Evolutionary conservation across 2,329 filamentous ascomycete species (phyloP), one percentile per base, ranked within the genome.

Genomic region (Lecanosticta acicola): DNA sequence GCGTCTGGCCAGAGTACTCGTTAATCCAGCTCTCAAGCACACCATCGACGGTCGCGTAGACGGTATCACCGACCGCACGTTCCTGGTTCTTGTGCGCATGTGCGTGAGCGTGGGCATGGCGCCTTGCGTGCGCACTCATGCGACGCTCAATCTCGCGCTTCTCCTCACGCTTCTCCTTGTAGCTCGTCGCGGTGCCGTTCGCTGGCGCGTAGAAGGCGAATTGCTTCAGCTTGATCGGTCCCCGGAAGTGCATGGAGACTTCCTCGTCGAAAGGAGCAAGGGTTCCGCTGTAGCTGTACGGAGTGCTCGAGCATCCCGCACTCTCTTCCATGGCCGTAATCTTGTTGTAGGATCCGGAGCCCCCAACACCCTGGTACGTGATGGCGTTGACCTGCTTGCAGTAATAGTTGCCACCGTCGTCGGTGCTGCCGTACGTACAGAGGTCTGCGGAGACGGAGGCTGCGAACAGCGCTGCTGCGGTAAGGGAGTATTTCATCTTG

Each of bases 231-330:
- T 76, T 68, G 56, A 86, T 64, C 1, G 85, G 85, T 2, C 85
- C 86, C 55, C 85, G 81, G 60, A 89, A 74, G 63, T 87, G 82
- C 51, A 87, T 66, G 1, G 84, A 86, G 21, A 89, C 71, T 69
- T 84, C 84, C 62, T 85, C 80, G 50, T 85, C 75, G 26, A 87
- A 72, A 4, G 85, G 85, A 20, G 82, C 77, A 41, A 87, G 68
- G 33, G 76, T 70, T 11, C 84, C 84, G 9, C 67, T 71, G 59
- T 81, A 88, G 1, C 64, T 46, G 49, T 75, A 68, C 13, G 73
- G 67, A 32, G 71, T 63, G 51, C 72, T 78, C 4, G 67, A 57
- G 65, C 85, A 89, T 16, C 69, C 59, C 5, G 74, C 75, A 13
- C 70, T 57, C 49, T 77, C 71, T n/a, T n/a, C 11, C 78, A 89